These are phyloP conservation scores for Cercospora sp. DNA, from an alignment of 2,329 filamentous ascomycete species.

Conservation along the genomic window DNA sequence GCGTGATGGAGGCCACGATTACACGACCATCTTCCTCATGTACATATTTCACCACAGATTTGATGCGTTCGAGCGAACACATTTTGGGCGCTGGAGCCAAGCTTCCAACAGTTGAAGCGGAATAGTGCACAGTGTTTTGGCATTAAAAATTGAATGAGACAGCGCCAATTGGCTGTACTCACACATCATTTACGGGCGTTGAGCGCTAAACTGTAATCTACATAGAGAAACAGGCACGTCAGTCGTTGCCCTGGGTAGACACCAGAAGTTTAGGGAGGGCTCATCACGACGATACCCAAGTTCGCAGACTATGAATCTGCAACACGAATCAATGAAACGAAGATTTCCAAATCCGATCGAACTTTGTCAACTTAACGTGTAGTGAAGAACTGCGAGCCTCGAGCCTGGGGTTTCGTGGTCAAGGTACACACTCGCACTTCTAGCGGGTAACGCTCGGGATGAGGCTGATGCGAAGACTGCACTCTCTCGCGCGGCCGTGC, in stretches of 20 bases:
- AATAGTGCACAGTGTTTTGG: slow-evolving; percentile 7
- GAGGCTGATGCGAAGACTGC: not conserved
- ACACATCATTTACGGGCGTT: slow-evolving; percentile 3
- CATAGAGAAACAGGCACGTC: slow-evolving; percentile 11
- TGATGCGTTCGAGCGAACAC: slow-evolving; percentile 25
- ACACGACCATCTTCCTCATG: slow-evolving; percentile 1
- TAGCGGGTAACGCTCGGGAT: not conserved
- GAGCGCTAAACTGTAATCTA: slow-evolving; percentile 1
- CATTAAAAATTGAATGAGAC: not conserved
- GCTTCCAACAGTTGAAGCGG: slow-evolving; percentile 26
- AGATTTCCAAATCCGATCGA: not conserved
- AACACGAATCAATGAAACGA: slow-evolving; percentile 1
- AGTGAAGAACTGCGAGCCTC: not conserved
- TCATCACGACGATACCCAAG: slow-evolving; percentile 5
- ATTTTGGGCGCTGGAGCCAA: slow-evolving; percentile 18
- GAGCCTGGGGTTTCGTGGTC: not conserved
- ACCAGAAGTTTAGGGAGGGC: not conserved
- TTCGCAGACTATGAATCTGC: not conserved
- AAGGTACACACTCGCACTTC: not conserved
- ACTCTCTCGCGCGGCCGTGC: not conserved
- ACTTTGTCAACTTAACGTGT: not conserved
- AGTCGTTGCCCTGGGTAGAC: slow-evolving; percentile 7
- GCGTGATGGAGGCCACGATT: not conserved
- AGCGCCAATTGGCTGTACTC: not conserved
- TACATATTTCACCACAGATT: slow-evolving; percentile 15